Evolutionary conservation across 352 stramenopile genomes (phyloP), one percentile per base, ranked within the genome.

Genomic region (Nannochloropsis limnetica): DNA sequence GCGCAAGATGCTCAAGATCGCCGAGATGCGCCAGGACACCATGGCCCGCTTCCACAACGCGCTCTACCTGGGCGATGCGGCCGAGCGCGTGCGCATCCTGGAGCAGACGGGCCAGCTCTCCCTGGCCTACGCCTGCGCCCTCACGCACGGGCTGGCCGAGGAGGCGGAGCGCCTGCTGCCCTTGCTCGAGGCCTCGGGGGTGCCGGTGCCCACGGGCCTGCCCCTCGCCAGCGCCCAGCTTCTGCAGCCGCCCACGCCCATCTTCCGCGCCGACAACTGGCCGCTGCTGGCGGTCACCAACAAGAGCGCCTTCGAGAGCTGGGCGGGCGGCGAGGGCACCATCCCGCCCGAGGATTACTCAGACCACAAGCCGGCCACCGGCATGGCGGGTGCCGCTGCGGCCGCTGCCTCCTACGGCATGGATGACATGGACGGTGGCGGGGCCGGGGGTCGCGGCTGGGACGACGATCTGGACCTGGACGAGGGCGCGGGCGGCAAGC

Each of bases 1-100:
- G 11, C 91, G 94, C 83, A 99, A 99, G 89, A 99, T 99, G 96
- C 90, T 99, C 81, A 98, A 98, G 89, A 99, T 99, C 80, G 94
- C 96, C 3, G 95, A 99, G 87, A 95, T 98, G 86, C 92, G 95
- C 80, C 93, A 95, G 83, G 96, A 99, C 86, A 96, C 98, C 82
- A 99, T 99, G 95, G 95, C 93, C 27, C 93, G 94, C 69, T 99
- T 98, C 88, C 95, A 98, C 90, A 99, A 99, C 88, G 94, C 95
- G 4, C 88, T 99, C 6, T 97, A 98, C 84, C 90, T 99, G 28
- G 96, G 96, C 61, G 95, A 99, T 88, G 95, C 96, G 20, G 89
- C 94, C 0, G 95, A 98, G 81, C 92, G 96, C 31, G 91, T 99
- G 61, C 88, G 93, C 68, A 95, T 98, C 23, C 90, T 99, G 5